phyloP scores from a whole-genome alignment of 352 stramenopile genomes.

The Globisporangium parvum region DNA sequence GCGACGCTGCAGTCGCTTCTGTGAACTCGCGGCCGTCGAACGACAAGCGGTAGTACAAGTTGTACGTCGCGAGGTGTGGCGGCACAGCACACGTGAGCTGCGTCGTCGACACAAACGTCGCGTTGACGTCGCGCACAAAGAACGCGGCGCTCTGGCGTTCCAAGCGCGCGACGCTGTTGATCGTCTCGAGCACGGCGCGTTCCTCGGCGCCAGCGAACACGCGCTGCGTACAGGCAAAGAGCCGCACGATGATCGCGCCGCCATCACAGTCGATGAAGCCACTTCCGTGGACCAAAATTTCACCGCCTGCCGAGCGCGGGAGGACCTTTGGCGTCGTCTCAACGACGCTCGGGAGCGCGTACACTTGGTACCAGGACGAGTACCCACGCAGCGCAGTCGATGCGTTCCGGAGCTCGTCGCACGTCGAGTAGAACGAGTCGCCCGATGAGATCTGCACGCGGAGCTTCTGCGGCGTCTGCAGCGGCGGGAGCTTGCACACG shows the following conservation, averaged over 20 bases:
- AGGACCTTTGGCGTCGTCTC: constrained; percentile 42
- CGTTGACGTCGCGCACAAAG: constrained; percentile 43
- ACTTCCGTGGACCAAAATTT: constrained; percentile 34
- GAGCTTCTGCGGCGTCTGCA: constrained; percentile 26
- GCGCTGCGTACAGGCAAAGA: constrained; percentile 39
- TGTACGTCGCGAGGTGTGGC: constrained; percentile 46
- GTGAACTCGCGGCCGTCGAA: constrained; percentile 53
- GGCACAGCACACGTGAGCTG: constrained; percentile 37
- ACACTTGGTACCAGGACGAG: constrained; percentile 32
- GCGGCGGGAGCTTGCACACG: constrained; percentile 23
- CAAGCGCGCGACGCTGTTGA: constrained; percentile 28
- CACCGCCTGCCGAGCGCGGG: constrained; percentile 45
- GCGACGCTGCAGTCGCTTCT: constrained; percentile 20
- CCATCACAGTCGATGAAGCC: constrained; percentile 35
- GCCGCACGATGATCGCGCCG: constrained; percentile 27
- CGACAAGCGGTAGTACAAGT: constrained; percentile 57
- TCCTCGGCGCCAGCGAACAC: constrained; percentile 24
- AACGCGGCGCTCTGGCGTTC: constrained; percentile 24
- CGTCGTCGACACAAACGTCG: constrained; percentile 28
- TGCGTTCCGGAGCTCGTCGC: constrained; percentile 9
- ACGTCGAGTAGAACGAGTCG: constrained; percentile 43
- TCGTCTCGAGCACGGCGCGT: constrained; percentile 17
- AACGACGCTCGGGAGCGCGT: constrained; percentile 33
- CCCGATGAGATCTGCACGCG: constrained; percentile 60
- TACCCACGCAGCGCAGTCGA: constrained; percentile 1